phyloP scores from a whole-genome alignment of 345 rosid species.

The Eutrema heterophyllum region DNA sequence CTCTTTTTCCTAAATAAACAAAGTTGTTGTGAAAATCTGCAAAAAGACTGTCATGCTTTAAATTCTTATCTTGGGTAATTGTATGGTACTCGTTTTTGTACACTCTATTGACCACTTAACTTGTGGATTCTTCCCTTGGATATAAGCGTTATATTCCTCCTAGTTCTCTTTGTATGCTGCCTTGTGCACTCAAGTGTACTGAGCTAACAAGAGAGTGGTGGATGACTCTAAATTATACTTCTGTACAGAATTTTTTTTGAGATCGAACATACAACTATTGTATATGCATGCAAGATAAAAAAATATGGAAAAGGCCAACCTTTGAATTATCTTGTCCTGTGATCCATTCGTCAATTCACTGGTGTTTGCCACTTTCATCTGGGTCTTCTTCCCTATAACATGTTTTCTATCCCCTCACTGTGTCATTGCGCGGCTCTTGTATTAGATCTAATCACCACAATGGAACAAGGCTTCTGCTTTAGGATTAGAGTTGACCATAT shows the following conservation, averaged over 20 bases:
- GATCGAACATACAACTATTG: no score
- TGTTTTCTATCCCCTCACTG: no score
- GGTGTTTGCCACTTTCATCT: no score
- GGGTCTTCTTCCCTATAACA: no score
- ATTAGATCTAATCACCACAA: no score
- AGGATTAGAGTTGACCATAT: not conserved
- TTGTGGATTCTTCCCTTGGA: not conserved
- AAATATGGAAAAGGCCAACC: no score
- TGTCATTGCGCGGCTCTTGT: no score
- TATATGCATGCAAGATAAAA: no score
- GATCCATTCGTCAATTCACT: no score
- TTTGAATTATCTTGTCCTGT: no score
- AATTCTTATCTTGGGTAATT: not conserved
- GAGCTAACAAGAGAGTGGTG: not conserved
- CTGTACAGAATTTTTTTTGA: not conserved
- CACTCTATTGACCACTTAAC: not conserved
- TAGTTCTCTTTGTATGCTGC: not conserved
- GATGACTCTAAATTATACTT: not conserved
- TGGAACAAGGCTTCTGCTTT: not conserved
- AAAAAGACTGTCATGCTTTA: not conserved
- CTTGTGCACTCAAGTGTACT: not conserved
- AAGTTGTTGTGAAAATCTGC: not conserved
- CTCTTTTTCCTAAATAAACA: not conserved
- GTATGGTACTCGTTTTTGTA: not conserved
- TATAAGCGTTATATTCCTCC: not conserved